Conservation (phyloP, 179 eudicot species). For the Spinacia oleracea region DNA sequence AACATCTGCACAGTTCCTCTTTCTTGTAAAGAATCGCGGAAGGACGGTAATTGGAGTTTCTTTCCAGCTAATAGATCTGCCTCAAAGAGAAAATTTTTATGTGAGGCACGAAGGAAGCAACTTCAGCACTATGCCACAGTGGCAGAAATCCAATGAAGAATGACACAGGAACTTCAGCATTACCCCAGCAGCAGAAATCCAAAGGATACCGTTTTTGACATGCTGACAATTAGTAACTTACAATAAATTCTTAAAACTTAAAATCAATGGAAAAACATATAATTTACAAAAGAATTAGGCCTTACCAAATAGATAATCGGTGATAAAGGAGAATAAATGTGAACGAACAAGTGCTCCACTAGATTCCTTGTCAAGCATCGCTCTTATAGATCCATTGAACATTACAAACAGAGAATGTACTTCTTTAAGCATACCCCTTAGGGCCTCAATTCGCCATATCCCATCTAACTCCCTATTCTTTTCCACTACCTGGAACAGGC, state of each 20-base stretch:
- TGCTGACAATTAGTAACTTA: slow-evolving; percentile 94
- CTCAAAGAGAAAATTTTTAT: slow-evolving; percentile 71
- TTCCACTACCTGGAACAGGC: slow-evolving; percentile 65
- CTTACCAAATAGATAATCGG: slow-evolving; percentile 89
- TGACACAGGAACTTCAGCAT: slow-evolving; percentile 80
- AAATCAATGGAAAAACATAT: slow-evolving; percentile 34
- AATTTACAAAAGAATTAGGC: slow-evolving; percentile 19
- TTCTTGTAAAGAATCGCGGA: slow-evolving; percentile 81
- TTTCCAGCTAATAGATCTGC: slow-evolving; percentile 85
- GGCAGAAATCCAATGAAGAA: slow-evolving; percentile 63
- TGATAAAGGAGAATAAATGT: slow-evolving; percentile 65
- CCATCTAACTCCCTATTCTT: slow-evolving; percentile 73
- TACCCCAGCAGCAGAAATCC: slow-evolving; percentile 99
- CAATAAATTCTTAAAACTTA: slow-evolving; percentile 48
- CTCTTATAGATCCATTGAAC: slow-evolving; percentile 84
- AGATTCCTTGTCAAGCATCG: slow-evolving; percentile 78
- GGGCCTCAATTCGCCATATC: slow-evolving; percentile 85
- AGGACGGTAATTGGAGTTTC: slow-evolving; percentile 78
- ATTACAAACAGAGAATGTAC: slow-evolving; percentile 79
- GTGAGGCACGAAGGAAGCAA: slow-evolving; percentile 57
- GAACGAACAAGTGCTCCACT: slow-evolving; percentile 74
- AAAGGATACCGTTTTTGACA: slow-evolving; percentile 81
- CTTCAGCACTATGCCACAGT: slow-evolving; percentile 66
- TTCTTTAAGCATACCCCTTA: slow-evolving; percentile 84
- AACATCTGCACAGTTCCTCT: slow-evolving; percentile 93